Percentiles rank a stretch among this genome's conserved stretches.
phyloP scores from a whole-genome alignment of 768 basidiomycete genomes.

The Pleurotus eryngii region DNA sequence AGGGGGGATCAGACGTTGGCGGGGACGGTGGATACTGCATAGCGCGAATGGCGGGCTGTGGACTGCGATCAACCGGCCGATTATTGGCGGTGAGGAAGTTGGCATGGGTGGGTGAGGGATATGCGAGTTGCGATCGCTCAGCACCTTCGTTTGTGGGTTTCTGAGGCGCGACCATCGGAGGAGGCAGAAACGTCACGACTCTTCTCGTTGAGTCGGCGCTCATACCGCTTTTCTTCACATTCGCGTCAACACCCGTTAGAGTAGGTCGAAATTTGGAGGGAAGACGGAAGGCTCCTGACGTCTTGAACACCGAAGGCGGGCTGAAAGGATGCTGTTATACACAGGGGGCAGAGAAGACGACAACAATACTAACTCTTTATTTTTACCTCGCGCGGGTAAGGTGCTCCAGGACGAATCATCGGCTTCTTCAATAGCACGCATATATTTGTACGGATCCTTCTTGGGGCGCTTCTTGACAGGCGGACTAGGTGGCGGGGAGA shows the following conservation, averaged over 20 bases:
- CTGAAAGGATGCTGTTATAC: neutral
- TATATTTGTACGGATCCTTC: neutral
- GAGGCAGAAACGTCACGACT: slow-evolving; percentile 8
- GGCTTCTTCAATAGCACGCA: neutral
- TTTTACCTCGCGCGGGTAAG: neutral
- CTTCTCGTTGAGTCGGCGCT: neutral
- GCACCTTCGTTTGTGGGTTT: neutral
- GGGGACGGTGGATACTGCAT: slow-evolving; percentile 3
- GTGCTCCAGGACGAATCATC: slow-evolving; percentile 6
- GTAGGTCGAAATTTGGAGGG: slow-evolving; percentile 1
- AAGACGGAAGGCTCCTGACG: slow-evolving; percentile 8
- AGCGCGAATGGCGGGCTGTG: neutral
- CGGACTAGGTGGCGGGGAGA: no score
- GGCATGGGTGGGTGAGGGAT: neutral
- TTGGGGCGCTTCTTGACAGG: neutral
- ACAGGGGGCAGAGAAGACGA: no score
- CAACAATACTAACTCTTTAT: neutral
- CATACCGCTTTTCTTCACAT: neutral
- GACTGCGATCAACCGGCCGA: neutral
- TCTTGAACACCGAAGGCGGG: neutral
- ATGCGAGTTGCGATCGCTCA: neutral
- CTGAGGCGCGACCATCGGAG: slow-evolving; percentile 4
- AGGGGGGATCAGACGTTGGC: neutral
- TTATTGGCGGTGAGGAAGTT: neutral
- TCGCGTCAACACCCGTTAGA: neutral